These are phyloP conservation scores for Arthrobotrys entomopaga DNA, from an alignment of 2,329 filamentous ascomycete genomes.

Conservation along the genomic window DNA sequence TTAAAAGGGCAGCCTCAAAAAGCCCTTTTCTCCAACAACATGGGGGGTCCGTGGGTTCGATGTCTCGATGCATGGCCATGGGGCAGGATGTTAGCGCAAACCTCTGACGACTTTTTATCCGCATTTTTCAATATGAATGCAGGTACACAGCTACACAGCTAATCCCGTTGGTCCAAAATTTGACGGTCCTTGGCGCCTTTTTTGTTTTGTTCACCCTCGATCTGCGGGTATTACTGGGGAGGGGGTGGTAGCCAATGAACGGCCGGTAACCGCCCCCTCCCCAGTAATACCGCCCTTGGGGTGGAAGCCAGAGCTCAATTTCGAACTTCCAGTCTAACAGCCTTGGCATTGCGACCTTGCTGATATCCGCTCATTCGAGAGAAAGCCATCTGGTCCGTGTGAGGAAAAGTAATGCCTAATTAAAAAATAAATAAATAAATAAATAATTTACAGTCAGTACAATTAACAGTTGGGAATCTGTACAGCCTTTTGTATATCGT, in stretches of 20 bases:
- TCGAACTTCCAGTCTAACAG: constrained; percentile 51
- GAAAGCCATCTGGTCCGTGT: neutral
- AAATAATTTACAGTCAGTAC: constrained; percentile 5
- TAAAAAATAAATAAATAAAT: too few relatives aligned
- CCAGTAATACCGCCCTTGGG: too few relatives aligned
- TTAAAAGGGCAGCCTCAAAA: constrained; percentile 33
- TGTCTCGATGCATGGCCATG: constrained; percentile 30
- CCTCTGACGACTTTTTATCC: constrained; percentile 55
- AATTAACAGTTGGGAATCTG: too few relatives aligned
- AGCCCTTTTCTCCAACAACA: constrained; percentile 21
- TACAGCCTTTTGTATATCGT: too few relatives aligned
- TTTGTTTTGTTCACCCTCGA: constrained; percentile 47
- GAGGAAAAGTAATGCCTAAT: constrained; percentile 9
- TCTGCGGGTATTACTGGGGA: constrained; percentile 53
- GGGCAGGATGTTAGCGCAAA: constrained; percentile 43
- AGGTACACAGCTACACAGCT: constrained; percentile 56
- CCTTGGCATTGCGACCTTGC: constrained; percentile 44
- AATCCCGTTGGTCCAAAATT: constrained; percentile 55
- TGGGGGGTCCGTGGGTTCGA: constrained; percentile 10
- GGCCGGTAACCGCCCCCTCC: constrained; percentile 19
- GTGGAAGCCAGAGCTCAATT: constrained; percentile 53
- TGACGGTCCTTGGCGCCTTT: constrained; percentile 55
- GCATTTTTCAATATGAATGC: constrained; percentile 53
- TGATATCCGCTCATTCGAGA: constrained; percentile 43
- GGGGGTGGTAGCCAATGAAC: constrained; percentile 30